Evolutionary conservation across 2,329 filamentous ascomycete genomes (phyloP).

Genomic region (Epichloe aotearoae): DNA sequence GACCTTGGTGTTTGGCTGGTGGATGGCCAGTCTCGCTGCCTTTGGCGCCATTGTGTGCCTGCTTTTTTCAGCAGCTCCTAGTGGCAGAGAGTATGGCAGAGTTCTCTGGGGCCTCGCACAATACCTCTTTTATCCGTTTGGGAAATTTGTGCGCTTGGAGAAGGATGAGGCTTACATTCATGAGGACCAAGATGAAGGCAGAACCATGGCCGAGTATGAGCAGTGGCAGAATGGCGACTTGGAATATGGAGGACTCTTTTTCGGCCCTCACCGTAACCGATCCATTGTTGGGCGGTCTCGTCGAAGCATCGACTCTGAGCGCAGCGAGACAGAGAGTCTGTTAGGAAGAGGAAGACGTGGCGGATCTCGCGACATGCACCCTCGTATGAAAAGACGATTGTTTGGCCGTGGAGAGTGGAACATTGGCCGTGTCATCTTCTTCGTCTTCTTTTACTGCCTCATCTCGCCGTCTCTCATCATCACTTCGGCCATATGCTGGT

Average conservation of each 20-base stretch:
- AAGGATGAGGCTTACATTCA: conserved; percentile 90
- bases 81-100: conserved; percentile 72
- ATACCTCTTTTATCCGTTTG: conserved; percentile 93
- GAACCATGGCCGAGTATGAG: conserved; percentile 97
- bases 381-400: conserved; percentile 59
- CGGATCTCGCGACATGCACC: conserved; percentile 29
- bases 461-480: conserved; percentile 76
- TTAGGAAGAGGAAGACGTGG: conserved; percentile 49
- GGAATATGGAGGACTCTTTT: conserved; percentile 90
- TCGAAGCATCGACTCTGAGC: conserved; percentile 73
- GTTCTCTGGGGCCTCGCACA: conserved; percentile 72
- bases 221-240: conserved; percentile 97
- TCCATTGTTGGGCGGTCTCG: conserved; percentile 78
- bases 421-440: conserved; percentile 86
- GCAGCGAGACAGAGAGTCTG: conserved; percentile 79
- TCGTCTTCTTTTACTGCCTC: conserved; percentile 87
- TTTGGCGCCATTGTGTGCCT: conserved; percentile 67
- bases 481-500: conserved; percentile 84
- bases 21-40: conserved; percentile 69
- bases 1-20: conserved; percentile 92
- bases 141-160: conserved; percentile 85
- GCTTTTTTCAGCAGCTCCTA: conserved; percentile 63
- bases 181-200: conserved; percentile 88
- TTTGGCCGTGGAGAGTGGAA: conserved; percentile 97
- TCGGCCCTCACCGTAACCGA: conserved; percentile 65